phyloP scores from a whole-genome alignment of 2,329 filamentous ascomycete genomes.

The Xylariaceae sp. region DNA sequence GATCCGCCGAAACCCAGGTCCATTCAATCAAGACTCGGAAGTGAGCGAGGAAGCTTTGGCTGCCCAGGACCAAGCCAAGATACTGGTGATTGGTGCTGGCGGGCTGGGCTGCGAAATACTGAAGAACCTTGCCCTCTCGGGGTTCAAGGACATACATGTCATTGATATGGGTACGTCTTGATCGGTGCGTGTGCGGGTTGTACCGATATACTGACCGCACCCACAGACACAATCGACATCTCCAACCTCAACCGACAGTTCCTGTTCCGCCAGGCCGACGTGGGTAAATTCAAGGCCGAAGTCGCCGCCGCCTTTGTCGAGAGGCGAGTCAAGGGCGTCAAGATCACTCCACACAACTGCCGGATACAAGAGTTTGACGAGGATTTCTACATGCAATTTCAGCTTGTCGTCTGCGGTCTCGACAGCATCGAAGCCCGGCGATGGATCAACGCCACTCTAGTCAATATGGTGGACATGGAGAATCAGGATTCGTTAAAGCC shows the following conservation, averaged over 20 bases:
- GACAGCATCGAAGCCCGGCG: slow-evolving; percentile 96
- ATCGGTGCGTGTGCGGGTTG: neutral
- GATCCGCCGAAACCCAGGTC: slow-evolving; percentile 68
- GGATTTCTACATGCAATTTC: slow-evolving; percentile 95
- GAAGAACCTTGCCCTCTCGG: slow-evolving; percentile 90
- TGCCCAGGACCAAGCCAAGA: slow-evolving; percentile 61
- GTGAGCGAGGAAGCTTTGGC: slow-evolving; percentile 44
- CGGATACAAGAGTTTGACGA: slow-evolving; percentile 97
- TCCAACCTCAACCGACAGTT: slow-evolving; percentile 98
- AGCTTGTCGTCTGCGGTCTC: slow-evolving; percentile 84
- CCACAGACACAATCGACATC: slow-evolving; percentile 87
- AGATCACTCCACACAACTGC: slow-evolving; percentile 88
- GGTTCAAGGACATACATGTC: slow-evolving; percentile 95
- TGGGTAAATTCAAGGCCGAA: slow-evolving; percentile 89
- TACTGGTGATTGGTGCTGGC: slow-evolving; percentile 79
- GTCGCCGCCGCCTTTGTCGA: slow-evolving; percentile 89
- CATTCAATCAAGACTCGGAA: slow-evolving; percentile 64
- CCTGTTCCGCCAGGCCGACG: slow-evolving; percentile 83
- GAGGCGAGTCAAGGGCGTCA: slow-evolving; percentile 79
- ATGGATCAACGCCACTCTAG: slow-evolving; percentile 94
- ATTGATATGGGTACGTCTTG: slow-evolving; percentile 90
- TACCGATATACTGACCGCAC: slow-evolving; percentile 2
- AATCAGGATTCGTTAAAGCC: slow-evolving; percentile 84
- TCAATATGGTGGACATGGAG: slow-evolving; percentile 80
- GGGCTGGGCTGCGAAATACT: slow-evolving; percentile 93